Evolutionary conservation across 805 yeast genomes (phyloP), one percentile per base, ranked within the genome.

Genomic region (Zygosaccharomyces pseudorouxii): DNA sequence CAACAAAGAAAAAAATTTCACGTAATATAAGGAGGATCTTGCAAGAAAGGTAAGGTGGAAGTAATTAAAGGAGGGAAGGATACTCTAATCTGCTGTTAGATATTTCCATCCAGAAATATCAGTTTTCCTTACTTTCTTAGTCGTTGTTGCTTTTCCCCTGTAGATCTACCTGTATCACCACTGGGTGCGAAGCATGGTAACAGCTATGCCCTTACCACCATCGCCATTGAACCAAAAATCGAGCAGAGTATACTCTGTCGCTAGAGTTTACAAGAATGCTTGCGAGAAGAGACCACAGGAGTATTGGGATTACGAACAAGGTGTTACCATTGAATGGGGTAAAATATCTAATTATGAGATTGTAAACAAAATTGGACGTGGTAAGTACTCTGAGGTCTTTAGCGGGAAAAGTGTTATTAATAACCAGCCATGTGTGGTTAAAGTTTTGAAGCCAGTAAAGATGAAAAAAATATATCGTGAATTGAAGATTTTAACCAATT

Each of bases 311-410:
- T 89, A 89, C 62, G 96, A 73, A 47, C 71, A 70, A 49, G 67
- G 68, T 41, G 78, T 84, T 44, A 77, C 79, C 35, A 82, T 90
- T 53, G 79, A 80, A 55, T 89, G 97, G 96, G 89, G 93, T 31
- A 73, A 80, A 38, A 95, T 86, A 55, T 78, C 81, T n/a, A 82
- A 84, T 62, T 89, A 89, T 67, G 97, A 90, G 70, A 82, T 89
- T 41, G 75, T 85, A 35, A 80, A 81, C 53, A 89, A 89, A 65
- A 77, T 90, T 44, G 97, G 97, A 9, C 77, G 97, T 49, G 97
- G 97, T 43, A 89, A 89, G 69, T 90, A 90, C 65, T 86, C 95
- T 12, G 97, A 90, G 70, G 97, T 90, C 42, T 90, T 90, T 61
- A 80, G 88, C 55, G 97, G 97, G 5, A 76, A 86, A 35, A 81